Base-by-base conservation (phyloP, 2,329 filamentous ascomycete genomes). In the Cladophialophora immunda region DNA sequence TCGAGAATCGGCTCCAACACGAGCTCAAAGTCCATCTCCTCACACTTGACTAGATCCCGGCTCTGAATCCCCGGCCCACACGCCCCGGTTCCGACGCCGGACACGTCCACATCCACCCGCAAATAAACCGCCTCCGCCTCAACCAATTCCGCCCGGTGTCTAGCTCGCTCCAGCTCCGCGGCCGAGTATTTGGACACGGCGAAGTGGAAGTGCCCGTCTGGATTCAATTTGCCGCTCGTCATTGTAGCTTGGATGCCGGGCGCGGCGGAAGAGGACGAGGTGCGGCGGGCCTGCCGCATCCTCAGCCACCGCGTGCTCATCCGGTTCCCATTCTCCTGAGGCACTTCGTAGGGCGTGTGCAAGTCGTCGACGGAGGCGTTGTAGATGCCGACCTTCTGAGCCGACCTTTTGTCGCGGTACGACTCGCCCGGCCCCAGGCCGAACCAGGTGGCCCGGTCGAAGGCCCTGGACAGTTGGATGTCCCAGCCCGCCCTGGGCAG, bases 241-340 rank as follows among this genome's bases (percentile, higher is more conserved):
- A 67, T 29, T 25, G 27, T 60, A 25, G 27, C 25, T 9, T 50
- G 57, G 52, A 54, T 38, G 7, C 45, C 55, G n/a, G 41, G 9
- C 36, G 17, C 36, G 36, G 36, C 36, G 36, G n/a, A n/a, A n/a
- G n/a, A n/a, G n/a, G n/a, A n/a, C n/a, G 36, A 41, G 36, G 8
- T 34, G 25, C 41, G 27, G 15, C 34, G 36, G 7, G 13, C 22
- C 27, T 54, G n/a, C 27, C 25, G 30, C 22, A 66, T 55, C 11
- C 78, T 77, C 2, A 90, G 75, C 85, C 87, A 91, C 5, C 86
- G 80, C 0, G 85, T 86, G 36, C 86, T 86, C 64, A 85, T 86
- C 17, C 86, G 81, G 74, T 91, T 91, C 1, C 87, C 87, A 58
- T 84, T 86, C 71, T 91, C 89, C 73, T 92, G 89, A 0, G 89